Evolutionary conservation across 2,329 filamentous ascomycete genomes (phyloP).

Genomic region (Venturia effusa): DNA sequence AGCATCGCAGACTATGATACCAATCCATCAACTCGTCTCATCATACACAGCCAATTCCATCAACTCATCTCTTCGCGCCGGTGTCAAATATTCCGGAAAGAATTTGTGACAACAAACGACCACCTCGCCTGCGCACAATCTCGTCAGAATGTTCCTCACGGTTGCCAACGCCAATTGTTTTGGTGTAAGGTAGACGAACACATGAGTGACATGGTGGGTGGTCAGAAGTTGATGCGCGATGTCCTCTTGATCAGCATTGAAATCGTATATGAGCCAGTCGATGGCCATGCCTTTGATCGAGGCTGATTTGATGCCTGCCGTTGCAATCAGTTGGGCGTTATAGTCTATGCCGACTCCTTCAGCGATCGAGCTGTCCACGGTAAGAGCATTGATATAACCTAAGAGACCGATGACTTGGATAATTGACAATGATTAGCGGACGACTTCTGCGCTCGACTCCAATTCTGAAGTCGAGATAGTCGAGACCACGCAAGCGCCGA

Average conservation of each 20-base stretch:
- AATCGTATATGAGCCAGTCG: conserved; percentile 1
- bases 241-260: conserved; percentile 2
- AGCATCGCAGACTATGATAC: not conserved
- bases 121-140: not conserved
- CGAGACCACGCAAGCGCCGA: not conserved
- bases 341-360: conserved; percentile 5
- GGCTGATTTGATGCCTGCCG: conserved; percentile 3
- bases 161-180: conserved; percentile 6
- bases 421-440: not conserved
- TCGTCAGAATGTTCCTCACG: conserved; percentile 1
- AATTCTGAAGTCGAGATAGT: not conserved
- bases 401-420: not conserved
- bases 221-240: not conserved
- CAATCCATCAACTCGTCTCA: not conserved
- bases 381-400: not conserved
- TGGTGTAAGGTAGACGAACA: conserved; percentile 3
- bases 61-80: conserved; percentile 2
- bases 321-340: conserved; percentile 2
- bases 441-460: not conserved
- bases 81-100: not conserved
- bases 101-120: conserved; percentile 4
- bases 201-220: conserved; percentile 1
- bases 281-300: not conserved
- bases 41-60: conserved; percentile 6
- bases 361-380: not conserved